A percentile compares a stretch with the other conserved stretches of the same genome.
These are phyloP conservation scores for Saturnispora mendoncae DNA, from an alignment of 805 yeast species.

Conservation along the genomic window DNA sequence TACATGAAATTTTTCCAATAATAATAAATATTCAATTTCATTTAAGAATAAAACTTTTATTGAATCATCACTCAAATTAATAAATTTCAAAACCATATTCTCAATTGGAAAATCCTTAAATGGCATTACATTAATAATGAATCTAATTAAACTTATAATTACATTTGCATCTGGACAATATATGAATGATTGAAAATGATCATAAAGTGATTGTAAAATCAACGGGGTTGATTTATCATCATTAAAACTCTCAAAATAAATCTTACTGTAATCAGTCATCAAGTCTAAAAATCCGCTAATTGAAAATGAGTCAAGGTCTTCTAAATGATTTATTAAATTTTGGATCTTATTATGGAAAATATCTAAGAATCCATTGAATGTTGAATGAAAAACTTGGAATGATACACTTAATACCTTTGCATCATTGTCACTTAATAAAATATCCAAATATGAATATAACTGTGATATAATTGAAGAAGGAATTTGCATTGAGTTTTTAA, in stretches of 20 bases:
- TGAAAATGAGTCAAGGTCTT: slow-evolving; percentile 64
- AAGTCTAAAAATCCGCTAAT: slow-evolving; percentile 52
- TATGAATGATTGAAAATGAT: slow-evolving; percentile 36
- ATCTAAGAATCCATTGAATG: slow-evolving; percentile 50
- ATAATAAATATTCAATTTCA: slow-evolving; percentile 20
- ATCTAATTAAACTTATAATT: slow-evolving; percentile 49
- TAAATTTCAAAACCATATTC: slow-evolving; percentile 34
- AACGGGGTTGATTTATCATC: slow-evolving; percentile 12
- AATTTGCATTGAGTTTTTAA: slow-evolving; percentile 16
- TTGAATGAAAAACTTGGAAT: slow-evolving; percentile 43
- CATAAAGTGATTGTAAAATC: slow-evolving; percentile 50
- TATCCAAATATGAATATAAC: slow-evolving; percentile 39
- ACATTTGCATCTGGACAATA: slow-evolving; percentile 52
- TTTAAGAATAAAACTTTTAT: slow-evolving; percentile 12
- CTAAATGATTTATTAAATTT: slow-evolving; percentile 30
- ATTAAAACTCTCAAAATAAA: slow-evolving; percentile 39
- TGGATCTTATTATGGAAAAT: slow-evolving; percentile 66
- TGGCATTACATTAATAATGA: slow-evolving; percentile 51
- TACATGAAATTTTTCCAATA: slow-evolving; percentile 32
- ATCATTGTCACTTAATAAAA: slow-evolving; percentile 57
- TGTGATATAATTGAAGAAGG: slow-evolving; percentile 38
- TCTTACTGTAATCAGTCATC: slow-evolving; percentile 56
- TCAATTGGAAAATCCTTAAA: slow-evolving; percentile 42
- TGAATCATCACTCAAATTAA: slow-evolving; percentile 7
- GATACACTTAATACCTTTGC: slow-evolving; percentile 64